phyloP scores from a whole-genome alignment of 1,139 yeast species.

The Geotrichum citri-aurantii region DNA sequence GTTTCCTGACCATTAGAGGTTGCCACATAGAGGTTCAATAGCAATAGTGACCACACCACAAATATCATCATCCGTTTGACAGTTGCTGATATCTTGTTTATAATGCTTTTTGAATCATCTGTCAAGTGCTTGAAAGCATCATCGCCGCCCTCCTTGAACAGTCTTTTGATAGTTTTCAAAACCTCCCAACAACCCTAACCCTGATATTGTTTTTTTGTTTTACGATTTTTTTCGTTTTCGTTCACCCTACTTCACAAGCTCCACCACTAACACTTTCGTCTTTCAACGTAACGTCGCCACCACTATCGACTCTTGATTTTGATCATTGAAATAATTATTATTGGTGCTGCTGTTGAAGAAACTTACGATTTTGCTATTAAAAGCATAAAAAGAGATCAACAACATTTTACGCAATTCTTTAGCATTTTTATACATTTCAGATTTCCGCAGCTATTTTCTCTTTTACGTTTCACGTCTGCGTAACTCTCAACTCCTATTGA shows the following conservation, averaged over 20 bases:
- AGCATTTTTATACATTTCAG: background rate
- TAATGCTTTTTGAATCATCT: background rate
- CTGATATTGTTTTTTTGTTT: background rate
- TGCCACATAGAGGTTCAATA: background rate
- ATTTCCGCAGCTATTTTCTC: background rate
- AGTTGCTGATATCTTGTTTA: background rate
- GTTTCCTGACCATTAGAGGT: background rate
- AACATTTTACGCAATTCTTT: background rate
- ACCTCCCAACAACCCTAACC: background rate
- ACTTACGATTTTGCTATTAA: background rate
- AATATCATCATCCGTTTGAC: conserved; percentile 3
- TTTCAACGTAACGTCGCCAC: background rate
- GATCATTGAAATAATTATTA: background rate
- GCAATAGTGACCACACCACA: background rate
- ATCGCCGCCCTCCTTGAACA: background rate
- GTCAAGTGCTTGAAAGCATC: background rate
- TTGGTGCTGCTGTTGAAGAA: background rate
- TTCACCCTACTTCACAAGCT: background rate
- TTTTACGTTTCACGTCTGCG: background rate
- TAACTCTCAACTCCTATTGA: background rate
- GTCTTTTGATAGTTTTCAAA: background rate
- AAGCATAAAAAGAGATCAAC: background rate
- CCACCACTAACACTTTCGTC: background rate
- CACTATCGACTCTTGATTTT: background rate
- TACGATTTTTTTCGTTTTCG: background rate